A percentile compares a stretch with the other conserved stretches of the same genome.
These are phyloP conservation scores for Mucor saturninus DNA, from an alignment of 371 early-diverging fungal genomes.

Conservation along the genomic window DNA sequence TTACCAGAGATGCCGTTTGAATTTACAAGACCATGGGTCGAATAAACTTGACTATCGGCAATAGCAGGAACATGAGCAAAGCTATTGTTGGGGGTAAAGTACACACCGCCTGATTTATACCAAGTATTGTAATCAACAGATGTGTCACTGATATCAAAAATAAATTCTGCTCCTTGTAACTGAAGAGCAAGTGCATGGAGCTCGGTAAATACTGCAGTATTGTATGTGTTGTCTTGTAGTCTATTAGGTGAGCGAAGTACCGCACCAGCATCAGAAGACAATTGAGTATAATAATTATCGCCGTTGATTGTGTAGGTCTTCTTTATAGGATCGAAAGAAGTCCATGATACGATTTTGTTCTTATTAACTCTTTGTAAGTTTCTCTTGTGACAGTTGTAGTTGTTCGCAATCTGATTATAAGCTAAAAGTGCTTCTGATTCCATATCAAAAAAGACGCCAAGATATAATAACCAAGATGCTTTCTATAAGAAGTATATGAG, in stretches of 20 bases:
- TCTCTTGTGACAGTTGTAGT: slow-evolving; percentile 27
- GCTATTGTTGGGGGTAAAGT: background rate
- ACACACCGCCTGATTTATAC: background rate
- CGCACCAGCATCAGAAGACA: slow-evolving; percentile 27
- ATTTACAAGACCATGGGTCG: slow-evolving; percentile 16
- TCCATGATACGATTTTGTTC: slow-evolving; percentile 23
- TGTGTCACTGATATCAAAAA: slow-evolving; percentile 19
- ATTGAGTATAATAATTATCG: slow-evolving; percentile 22
- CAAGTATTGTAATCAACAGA: slow-evolving; percentile 8
- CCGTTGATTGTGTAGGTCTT: slow-evolving; percentile 8
- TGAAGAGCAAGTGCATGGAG: background rate
- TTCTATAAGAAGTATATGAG: slow-evolving; percentile 14
- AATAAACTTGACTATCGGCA: slow-evolving; percentile 10
- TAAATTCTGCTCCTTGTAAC: slow-evolving; percentile 10
- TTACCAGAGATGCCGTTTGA: slow-evolving; percentile 18
- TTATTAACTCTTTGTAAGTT: slow-evolving; percentile 14
- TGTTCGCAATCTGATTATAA: slow-evolving; percentile 15
- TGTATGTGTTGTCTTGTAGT: slow-evolving; percentile 3
- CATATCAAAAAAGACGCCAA: slow-evolving; percentile 31
- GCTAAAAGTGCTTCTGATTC: slow-evolving; percentile 10
- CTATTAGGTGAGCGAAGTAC: background rate
- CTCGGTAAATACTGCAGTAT: background rate
- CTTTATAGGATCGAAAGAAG: slow-evolving; percentile 5
- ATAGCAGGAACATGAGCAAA: slow-evolving; percentile 8
- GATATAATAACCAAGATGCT: slow-evolving; percentile 32